These are phyloP conservation scores for Drechslerella coelobrocha DNA, from an alignment of 2,329 filamentous ascomycete species.

Conservation along the genomic window DNA sequence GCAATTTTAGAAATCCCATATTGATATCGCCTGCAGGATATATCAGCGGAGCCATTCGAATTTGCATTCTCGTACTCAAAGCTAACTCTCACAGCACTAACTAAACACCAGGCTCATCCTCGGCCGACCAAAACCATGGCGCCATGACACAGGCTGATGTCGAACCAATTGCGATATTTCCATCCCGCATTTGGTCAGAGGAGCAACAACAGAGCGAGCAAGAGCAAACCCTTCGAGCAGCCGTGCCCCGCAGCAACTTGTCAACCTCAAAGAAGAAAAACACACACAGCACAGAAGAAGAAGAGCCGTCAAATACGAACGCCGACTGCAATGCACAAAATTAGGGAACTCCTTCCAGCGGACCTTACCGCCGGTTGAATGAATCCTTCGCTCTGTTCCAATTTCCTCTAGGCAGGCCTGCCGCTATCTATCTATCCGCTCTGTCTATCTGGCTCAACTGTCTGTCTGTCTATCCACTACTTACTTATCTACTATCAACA, in stretches of 20 bases:
- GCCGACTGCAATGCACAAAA: constrained; percentile 1
- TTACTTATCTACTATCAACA: no score
- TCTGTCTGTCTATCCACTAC: no score
- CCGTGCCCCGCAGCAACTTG: no score
- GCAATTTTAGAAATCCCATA: constrained; percentile 12
- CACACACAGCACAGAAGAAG: background rate
- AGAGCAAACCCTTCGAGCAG: no score
- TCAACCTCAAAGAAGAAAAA: background rate
- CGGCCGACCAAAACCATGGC: constrained; percentile 14
- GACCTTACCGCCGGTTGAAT: background rate
- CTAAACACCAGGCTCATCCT: no score
- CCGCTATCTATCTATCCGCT: background rate
- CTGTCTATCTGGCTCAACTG: no score
- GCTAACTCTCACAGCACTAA: background rate
- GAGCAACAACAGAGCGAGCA: background rate
- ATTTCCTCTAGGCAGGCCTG: background rate
- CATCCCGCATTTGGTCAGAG: background rate
- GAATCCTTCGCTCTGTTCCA: background rate
- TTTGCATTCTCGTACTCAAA: background rate
- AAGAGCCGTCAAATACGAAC: constrained; percentile 7
- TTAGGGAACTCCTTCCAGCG: constrained; percentile 4
- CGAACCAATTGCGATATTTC: background rate
- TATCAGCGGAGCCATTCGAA: background rate
- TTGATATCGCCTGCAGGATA: background rate
- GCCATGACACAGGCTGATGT: constrained; percentile 26